Percentiles rank a stretch among this genome's conserved stretches.
phyloP scores from a whole-genome alignment of 2,329 filamentous ascomycete species.

The Purpureocillium takamizusanense region DNA sequence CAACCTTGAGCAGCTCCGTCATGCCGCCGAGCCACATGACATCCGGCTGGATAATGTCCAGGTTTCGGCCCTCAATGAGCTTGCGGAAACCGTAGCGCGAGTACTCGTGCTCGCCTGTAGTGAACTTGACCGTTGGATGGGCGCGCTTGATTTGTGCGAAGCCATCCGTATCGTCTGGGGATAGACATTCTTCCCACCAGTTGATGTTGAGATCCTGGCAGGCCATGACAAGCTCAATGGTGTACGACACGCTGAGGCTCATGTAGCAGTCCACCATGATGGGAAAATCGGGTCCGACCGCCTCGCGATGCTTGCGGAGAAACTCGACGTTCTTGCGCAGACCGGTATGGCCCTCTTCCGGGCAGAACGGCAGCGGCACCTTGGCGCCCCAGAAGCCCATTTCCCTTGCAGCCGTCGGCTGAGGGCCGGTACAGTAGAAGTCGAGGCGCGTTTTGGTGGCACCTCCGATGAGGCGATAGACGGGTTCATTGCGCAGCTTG shows the following conservation, averaged over 20 bases:
- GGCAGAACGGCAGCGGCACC: slow-evolving; percentile 81
- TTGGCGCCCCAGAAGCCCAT: slow-evolving; percentile 92
- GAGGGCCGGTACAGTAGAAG: slow-evolving; percentile 92
- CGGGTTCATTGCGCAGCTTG: slow-evolving; percentile 84
- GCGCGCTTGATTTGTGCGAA: slow-evolving; percentile 85
- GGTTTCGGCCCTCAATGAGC: slow-evolving; percentile 80
- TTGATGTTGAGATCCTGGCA: slow-evolving; percentile 81
- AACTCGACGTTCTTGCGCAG: slow-evolving; percentile 87
- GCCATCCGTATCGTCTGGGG: slow-evolving; percentile 85
- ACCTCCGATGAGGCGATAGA: slow-evolving; percentile 89
- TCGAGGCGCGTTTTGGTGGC: slow-evolving; percentile 74
- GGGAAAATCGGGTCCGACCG: slow-evolving; percentile 82
- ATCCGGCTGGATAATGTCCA: slow-evolving; percentile 91
- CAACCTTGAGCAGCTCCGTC: slow-evolving; percentile 84
- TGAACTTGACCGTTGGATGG: slow-evolving; percentile 86
- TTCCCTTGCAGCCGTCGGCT: slow-evolving; percentile 67
- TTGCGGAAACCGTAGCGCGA: slow-evolving; percentile 92
- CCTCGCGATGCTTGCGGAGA: slow-evolving; percentile 72
- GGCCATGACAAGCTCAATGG: slow-evolving; percentile 79
- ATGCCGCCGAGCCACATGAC: slow-evolving; percentile 96
- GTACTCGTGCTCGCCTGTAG: slow-evolving; percentile 92
- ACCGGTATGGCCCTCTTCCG: slow-evolving; percentile 75
- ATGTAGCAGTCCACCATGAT: slow-evolving; percentile 97
- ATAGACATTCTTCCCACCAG: slow-evolving; percentile 95
- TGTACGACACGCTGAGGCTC: slow-evolving; percentile 88